Percentiles rank a stretch among this genome's conserved stretches.
phyloP scores from a whole-genome alignment of 2,329 filamentous ascomycete species.

The Xylaria sp. region DNA sequence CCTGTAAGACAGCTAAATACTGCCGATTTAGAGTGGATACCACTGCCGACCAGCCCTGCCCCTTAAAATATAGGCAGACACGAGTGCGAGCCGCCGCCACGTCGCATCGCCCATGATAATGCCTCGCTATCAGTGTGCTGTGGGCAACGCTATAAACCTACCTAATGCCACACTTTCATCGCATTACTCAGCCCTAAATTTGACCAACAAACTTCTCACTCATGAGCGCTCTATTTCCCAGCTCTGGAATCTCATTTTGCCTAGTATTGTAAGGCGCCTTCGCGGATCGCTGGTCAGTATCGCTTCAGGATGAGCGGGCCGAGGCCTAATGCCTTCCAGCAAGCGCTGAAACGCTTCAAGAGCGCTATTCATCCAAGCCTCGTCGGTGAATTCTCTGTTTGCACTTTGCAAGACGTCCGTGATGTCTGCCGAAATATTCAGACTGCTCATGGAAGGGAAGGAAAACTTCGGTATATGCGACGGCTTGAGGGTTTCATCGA shows the following conservation, averaged over 20 bases:
- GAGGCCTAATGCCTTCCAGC: not conserved
- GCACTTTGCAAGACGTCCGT: not conserved
- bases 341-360: constrained; percentile 3
- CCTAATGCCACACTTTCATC: not conserved
- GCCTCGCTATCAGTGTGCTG: not conserved
- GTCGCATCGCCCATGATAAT: not conserved
- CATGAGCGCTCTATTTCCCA: not conserved
- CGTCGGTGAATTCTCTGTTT: not conserved
- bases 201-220: too few relatives aligned
- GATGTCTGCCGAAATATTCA: not conserved
- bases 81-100: not conserved
- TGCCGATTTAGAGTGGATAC: too few relatives aligned
- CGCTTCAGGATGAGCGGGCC: not conserved
- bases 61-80: not conserved
- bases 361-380: not conserved
- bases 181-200: not conserved
- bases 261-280: not conserved
- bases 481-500: constrained; percentile 1
- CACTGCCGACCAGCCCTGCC: too few relatives aligned
- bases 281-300: not conserved
- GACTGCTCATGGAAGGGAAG: not conserved
- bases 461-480: not conserved
- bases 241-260: not conserved
- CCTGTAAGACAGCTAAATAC: too few relatives aligned
- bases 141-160: not conserved